Evolutionary conservation across 192 early-diverging fungal genomes (phyloP).

Genomic region (Dispira parvispora): DNA sequence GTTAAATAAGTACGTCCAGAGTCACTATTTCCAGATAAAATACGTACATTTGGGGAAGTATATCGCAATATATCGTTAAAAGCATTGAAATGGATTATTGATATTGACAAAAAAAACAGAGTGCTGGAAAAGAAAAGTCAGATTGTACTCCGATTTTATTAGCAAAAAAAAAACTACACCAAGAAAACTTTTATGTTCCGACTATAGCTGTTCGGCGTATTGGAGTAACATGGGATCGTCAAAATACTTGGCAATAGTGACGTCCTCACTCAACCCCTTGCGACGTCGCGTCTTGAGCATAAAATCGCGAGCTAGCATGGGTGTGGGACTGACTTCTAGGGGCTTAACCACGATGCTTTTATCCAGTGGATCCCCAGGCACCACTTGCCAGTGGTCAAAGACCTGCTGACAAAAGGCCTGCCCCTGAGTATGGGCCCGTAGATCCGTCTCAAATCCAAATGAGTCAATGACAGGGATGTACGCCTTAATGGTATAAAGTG

Average conservation of each 20-base stretch:
- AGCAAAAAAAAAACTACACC: too few species aligned
- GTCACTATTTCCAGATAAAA: too few species aligned
- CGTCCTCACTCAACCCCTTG: constrained; percentile 74
- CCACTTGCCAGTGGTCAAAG: constrained; percentile 98
- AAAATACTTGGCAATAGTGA: constrained; percentile 65
- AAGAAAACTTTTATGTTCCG: background rate
- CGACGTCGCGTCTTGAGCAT: constrained; percentile 96
- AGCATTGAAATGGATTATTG: too few species aligned
- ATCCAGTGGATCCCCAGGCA: constrained; percentile 94
- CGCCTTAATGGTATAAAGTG: constrained; percentile 84
- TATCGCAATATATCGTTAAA: too few species aligned
- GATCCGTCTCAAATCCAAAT: constrained; percentile 89
- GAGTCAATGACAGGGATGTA: constrained; percentile 93
- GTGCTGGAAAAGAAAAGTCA: too few species aligned
- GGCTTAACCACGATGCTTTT: constrained; percentile 70
- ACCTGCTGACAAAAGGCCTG: constrained; percentile 95
- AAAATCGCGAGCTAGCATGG: constrained; percentile 79
- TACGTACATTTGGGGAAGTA: too few species aligned
- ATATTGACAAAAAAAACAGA: too few species aligned
- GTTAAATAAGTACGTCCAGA: too few species aligned
- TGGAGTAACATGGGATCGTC: constrained; percentile 48
- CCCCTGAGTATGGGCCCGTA: constrained; percentile 90
- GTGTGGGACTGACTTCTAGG: constrained; percentile 72
- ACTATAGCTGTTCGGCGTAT: constrained; percentile 21
- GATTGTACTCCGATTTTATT: too few species aligned